phyloP scores from a whole-genome alignment of 1,284 basidiomycete genomes.

The Mrakiaceae sp. region DNA sequence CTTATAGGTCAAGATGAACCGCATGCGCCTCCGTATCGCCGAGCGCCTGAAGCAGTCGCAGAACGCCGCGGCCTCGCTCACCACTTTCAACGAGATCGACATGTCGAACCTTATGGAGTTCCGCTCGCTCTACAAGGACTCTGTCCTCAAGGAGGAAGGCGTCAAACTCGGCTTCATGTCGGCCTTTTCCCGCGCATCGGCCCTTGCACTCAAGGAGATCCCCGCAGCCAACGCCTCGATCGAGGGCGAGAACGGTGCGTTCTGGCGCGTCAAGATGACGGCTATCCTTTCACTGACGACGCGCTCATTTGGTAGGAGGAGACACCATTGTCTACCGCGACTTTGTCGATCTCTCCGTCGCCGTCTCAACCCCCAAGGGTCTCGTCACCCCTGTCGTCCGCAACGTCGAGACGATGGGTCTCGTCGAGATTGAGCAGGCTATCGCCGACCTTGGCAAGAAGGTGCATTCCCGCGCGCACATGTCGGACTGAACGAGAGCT shows the following conservation, averaged over 20 bases:
- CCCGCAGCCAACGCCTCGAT: slow-evolving; percentile 92
- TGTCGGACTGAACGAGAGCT: not conserved
- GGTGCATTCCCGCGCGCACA: slow-evolving; percentile 37
- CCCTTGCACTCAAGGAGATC: slow-evolving; percentile 81
- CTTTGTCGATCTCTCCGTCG: slow-evolving; percentile 87
- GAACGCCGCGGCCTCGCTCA: slow-evolving; percentile 90
- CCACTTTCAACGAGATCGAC: slow-evolving; percentile 99
- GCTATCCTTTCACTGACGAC: not conserved
- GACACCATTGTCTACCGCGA: slow-evolving; percentile 94
- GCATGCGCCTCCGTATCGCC: slow-evolving; percentile 93
- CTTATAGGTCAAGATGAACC: slow-evolving; percentile 81
- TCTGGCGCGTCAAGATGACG: not conserved
- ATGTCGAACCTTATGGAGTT: slow-evolving; percentile 93
- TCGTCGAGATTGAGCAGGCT: slow-evolving; percentile 86
- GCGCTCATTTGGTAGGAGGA: slow-evolving; percentile 21
- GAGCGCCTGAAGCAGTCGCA: slow-evolving; percentile 97
- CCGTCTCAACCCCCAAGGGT: slow-evolving; percentile 95
- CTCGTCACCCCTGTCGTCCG: slow-evolving; percentile 92
- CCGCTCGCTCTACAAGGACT: slow-evolving; percentile 91
- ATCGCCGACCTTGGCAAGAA: slow-evolving; percentile 85
- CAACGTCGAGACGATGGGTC: slow-evolving; percentile 75
- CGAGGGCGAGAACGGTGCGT: slow-evolving; percentile 41
- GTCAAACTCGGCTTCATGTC: slow-evolving; percentile 99
- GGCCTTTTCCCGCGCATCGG: slow-evolving; percentile 81
- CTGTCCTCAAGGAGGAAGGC: slow-evolving; percentile 80